These are phyloP conservation scores for Leucocoprinus leucothites DNA, from an alignment of 768 basidiomycete species.

Conservation along the genomic window DNA sequence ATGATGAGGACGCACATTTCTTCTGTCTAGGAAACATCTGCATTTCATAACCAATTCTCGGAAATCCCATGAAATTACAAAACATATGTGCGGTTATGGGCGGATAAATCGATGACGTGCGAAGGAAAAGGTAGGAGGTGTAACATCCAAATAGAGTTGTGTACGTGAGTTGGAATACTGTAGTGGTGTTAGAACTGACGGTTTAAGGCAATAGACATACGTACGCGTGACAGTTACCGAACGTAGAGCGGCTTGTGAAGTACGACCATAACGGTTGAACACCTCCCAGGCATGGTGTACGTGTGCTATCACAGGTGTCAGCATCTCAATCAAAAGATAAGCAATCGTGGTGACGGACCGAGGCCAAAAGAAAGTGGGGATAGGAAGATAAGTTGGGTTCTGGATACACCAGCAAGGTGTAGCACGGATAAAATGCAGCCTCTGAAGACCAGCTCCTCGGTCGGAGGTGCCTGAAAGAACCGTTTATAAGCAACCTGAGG, in stretches of 20 bases:
- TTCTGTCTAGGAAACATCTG: constrained; percentile 46
- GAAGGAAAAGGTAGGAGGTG: constrained; percentile 80
- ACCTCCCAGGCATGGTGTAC: constrained; percentile 89
- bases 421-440: constrained; percentile 78
- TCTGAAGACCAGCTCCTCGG: constrained; percentile 91
- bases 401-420: constrained; percentile 58
- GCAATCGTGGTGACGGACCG: constrained; percentile 44
- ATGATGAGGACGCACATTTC: constrained; percentile 38
- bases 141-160: constrained; percentile 93
- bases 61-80: constrained; percentile 94
- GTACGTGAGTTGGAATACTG: constrained; percentile 87
- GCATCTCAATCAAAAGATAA: not conserved
- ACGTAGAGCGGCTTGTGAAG: constrained; percentile 53
- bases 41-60: constrained; percentile 60
- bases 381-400: constrained; percentile 64
- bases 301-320: constrained; percentile 58
- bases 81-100: constrained; percentile 81
- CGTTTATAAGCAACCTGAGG: not conserved
- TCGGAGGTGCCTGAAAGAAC: constrained; percentile 62
- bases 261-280: constrained; percentile 74
- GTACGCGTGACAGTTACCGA: constrained; percentile 57
- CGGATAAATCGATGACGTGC: constrained; percentile 79
- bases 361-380: constrained; percentile 87
- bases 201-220: not conserved
- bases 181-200: not conserved